Base-by-base conservation (phyloP, 768 basidiomycete genomes). In the Amanita inopinata region DNA sequence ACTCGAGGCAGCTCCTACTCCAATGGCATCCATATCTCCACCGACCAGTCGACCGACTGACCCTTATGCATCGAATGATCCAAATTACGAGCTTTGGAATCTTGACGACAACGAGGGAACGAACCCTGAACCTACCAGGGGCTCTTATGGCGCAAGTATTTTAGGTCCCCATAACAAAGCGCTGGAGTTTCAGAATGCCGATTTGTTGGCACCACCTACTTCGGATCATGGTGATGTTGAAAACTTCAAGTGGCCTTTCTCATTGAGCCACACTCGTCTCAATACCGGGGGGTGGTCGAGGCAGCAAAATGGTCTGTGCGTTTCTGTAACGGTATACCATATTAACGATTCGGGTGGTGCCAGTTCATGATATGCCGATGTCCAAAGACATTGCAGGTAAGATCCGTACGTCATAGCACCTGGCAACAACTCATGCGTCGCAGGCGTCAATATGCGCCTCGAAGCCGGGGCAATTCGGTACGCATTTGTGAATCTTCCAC, bases 281-380 rank as follows among this genome's bases (percentile, higher is more conserved):
- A 69, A 70, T 45, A 66, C 66, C 0, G 77, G 76, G 9, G 77
- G 77, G 0, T 80, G 77, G 77, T 73, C 74, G 19, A 64, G 76
- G 31, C 66, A 76, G 49, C 63, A 76, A 55, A 75, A 75, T 41
- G 51, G 73, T 72, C 36, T 10, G 64, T 27, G n/a, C n/a, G n/a
- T n/a, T n/a, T n/a, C n/a, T n/a, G n/a, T n/a, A n/a, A n/a, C n/a
- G n/a, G n/a, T n/a, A n/a, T n/a, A n/a, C n/a, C n/a, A n/a, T n/a
- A n/a, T n/a, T n/a, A n/a, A n/a, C n/a, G n/a, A n/a, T n/a, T n/a
- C n/a, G n/a, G n/a, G n/a, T 19, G 24, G 22, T 25, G 47, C 20
- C 32, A 76, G 74, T 63, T 40, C 57, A 57, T 24, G 52, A 56
- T 1, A 64, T 78, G 71, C 74, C 76, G 2, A 61, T 24, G 56